These are phyloP conservation scores for Aquilaria yunnanensis DNA, from an alignment of 345 rosid species.

Conservation along the genomic window DNA sequence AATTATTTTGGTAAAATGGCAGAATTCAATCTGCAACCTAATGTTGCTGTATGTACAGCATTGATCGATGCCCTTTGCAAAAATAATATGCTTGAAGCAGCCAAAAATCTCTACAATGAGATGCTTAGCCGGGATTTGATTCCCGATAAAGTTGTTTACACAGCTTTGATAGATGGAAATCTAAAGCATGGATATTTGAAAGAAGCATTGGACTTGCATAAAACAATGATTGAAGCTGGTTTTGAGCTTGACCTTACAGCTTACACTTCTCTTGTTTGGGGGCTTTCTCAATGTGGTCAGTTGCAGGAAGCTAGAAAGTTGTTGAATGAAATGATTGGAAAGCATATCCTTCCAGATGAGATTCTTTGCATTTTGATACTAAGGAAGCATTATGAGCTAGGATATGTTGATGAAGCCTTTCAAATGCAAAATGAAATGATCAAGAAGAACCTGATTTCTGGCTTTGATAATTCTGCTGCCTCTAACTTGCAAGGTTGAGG, in stretches of 20 bases:
- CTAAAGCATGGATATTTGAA: constrained; percentile 46
- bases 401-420: constrained; percentile 39
- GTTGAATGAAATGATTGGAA: constrained; percentile 54
- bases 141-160: constrained; percentile 53
- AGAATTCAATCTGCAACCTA: constrained; percentile 47
- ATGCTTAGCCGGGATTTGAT: constrained; percentile 36
- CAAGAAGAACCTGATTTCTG: constrained; percentile 31
- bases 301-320: constrained; percentile 45
- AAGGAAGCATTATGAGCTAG: constrained; percentile 55
- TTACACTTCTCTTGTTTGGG: constrained; percentile 63
- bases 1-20: constrained; percentile 39
- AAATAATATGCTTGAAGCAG: constrained; percentile 44
- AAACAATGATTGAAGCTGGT: constrained; percentile 50
- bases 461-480: constrained; percentile 18
- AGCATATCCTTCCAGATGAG: constrained; percentile 53
- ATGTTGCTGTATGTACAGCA: constrained; percentile 55
- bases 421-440: constrained; percentile 44
- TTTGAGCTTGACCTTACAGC: constrained; percentile 61
- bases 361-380: constrained; percentile 45
- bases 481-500: constrained; percentile 24
- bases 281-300: constrained; percentile 46
- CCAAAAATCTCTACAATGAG: constrained; percentile 39
- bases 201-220: constrained; percentile 43
- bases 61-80: constrained; percentile 73
- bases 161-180: constrained; percentile 59